Evolutionary conservation across 2,329 filamentous ascomycete genomes (phyloP), one percentile per base, ranked within the genome.

Genomic region (Aspergillus niger): DNA sequence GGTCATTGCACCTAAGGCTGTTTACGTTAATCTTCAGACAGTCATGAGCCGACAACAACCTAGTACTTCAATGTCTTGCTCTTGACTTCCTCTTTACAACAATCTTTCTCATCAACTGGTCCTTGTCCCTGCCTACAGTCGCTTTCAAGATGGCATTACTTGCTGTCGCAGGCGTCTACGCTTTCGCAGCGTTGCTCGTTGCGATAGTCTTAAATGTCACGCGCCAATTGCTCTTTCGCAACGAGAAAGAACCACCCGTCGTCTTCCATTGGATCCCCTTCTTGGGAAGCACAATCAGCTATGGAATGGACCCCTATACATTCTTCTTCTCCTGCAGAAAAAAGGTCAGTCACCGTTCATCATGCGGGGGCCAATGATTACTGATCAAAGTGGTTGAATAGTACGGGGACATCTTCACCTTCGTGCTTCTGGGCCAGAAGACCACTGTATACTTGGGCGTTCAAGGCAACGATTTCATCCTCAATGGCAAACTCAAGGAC

Each of bases 391-490:
- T 4, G 13, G 10, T 8, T 24, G 20, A 80, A 78, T 41, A 92
- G 89, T 90, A 94, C 75, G 92, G 92, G 74, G 91, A 96, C 77
- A 87, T 94, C 72, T 97, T 95, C 76, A 97, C 92, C 30, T 97
- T 96, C 72, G 81, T 96, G 64, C 84, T 97, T 48, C 86, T 97
- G 54, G 92, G 92, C 69, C 91, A 89, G 80, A 94, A 91, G 79
- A 95, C 90, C 53, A 96, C 92, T 3, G 92, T 96, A 38, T 93
- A 89, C 68, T 81, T 96, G 60, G 92, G 92, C 38, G 86, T 89
- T 10, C 84, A 88, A 64, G 92, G 92, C 66, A 97, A 96, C 77
- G 91, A 97, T 66, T 96, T 97, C 75, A 93, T 97, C 67, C 84
- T 97, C 67, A 97, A 97, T 75, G 92, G 91, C 70, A 96, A 96